Conservation (phyloP, 2,329 filamentous ascomycete genomes). For the Paecilomyces niveus region DNA sequence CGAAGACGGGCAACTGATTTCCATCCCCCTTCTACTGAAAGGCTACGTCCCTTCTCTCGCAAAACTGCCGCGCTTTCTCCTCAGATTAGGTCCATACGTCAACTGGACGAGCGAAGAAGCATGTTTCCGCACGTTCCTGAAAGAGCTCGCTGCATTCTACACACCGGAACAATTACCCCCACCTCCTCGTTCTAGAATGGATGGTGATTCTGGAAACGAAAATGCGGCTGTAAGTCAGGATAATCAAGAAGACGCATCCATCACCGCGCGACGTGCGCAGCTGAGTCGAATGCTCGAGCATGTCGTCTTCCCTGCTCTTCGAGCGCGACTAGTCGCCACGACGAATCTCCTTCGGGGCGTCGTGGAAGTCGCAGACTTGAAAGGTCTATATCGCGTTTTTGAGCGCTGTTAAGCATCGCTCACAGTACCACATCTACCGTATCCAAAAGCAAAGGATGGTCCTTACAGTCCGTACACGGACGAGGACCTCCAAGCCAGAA, state of each 20-base stretch:
- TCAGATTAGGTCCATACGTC: slow-evolving; percentile 80
- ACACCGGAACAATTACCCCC: slow-evolving; percentile 76
- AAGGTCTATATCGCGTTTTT: slow-evolving; percentile 89
- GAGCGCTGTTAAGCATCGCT: slow-evolving; percentile 64
- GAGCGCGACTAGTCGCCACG: slow-evolving; percentile 74
- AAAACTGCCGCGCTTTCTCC: slow-evolving; percentile 82
- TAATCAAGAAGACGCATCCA: slow-evolving; percentile 33
- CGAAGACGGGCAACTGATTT: slow-evolving; percentile 65
- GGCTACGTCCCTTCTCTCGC: slow-evolving; percentile 79
- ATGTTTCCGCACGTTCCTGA: slow-evolving; percentile 80
- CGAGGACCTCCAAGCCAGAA: background rate
- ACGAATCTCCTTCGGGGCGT: slow-evolving; percentile 67
- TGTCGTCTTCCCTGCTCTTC: slow-evolving; percentile 83
- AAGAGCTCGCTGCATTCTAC: slow-evolving; percentile 83
- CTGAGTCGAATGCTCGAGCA: slow-evolving; percentile 74
- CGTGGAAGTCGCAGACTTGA: slow-evolving; percentile 83
- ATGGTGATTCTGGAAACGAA: background rate
- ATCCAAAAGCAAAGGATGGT: background rate
- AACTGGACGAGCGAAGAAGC: slow-evolving; percentile 77
- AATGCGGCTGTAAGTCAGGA: slow-evolving; percentile 9
- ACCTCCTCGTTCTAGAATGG: slow-evolving; percentile 2
- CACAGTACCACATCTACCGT: background rate
- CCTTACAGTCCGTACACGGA: background rate
- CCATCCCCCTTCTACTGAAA: slow-evolving; percentile 78
- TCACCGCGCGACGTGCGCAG: slow-evolving; percentile 53